Evolutionary conservation across 805 yeast species (phyloP).

Genomic region (Wickerhamomyces hampshirensis): DNA sequence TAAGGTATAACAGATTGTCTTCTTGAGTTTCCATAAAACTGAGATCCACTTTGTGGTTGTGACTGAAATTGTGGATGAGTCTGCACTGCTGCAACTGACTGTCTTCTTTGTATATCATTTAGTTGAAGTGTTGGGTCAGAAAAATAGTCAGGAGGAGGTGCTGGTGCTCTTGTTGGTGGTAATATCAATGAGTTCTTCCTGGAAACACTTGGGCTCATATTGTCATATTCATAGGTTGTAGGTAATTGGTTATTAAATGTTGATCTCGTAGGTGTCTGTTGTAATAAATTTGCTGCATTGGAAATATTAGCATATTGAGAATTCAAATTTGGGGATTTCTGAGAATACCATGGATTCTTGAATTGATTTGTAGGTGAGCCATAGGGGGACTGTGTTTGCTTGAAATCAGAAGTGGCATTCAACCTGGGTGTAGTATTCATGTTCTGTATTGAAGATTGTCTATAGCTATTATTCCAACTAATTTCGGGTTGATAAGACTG

Average conservation of each 20-base stretch:
- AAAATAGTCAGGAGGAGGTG: conserved; percentile 36
- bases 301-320: too few relatives aligned
- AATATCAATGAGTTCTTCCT: conserved; percentile 26
- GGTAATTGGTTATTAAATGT: conserved; percentile 34
- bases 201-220: conserved; percentile 12
- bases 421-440: conserved; percentile 19
- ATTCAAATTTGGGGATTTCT: conserved; percentile 12
- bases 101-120: conserved; percentile 31
- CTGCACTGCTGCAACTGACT: conserved; percentile 31
- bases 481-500: conserved; percentile 13
- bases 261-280: conserved; percentile 19
- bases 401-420: conserved; percentile 6
- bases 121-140: conserved; percentile 23
- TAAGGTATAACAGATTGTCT: conserved; percentile 24
- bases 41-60: conserved; percentile 2
- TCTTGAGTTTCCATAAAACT: conserved; percentile 11
- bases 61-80: conserved; percentile 16
- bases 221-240: conserved; percentile 44
- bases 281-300: too few relatives aligned
- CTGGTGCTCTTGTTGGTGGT: conserved; percentile 43
- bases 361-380: conserved; percentile 26
- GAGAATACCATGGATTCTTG: conserved; percentile 25
- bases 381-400: conserved; percentile 17
- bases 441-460: conserved; percentile 15
- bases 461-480: conserved; percentile 21